Evolutionary conservation across 2,329 filamentous ascomycete species (phyloP).

Genomic region (Ophiostoma angusticollis): DNA sequence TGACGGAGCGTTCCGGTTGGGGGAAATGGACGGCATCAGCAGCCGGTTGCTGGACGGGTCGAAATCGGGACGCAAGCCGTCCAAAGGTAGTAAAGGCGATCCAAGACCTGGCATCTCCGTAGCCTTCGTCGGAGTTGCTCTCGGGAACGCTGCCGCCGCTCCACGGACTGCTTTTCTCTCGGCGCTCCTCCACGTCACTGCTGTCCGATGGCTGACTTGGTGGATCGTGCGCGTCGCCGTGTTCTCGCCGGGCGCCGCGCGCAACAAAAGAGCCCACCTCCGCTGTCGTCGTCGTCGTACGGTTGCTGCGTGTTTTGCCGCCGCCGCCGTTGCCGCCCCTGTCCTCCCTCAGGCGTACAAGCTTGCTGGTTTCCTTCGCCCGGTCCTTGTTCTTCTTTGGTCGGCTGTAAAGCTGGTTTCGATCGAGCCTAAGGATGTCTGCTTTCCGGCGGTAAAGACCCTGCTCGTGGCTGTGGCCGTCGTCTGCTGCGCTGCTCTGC

Average conservation of each 20-base stretch:
- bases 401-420: too few species aligned
- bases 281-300: neutral
- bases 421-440: too few species aligned
- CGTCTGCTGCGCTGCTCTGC: constrained; percentile 4
- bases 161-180: neutral
- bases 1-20: constrained; percentile 12
- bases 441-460: too few species aligned
- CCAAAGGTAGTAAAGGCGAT: constrained; percentile 25
- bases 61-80: constrained; percentile 43
- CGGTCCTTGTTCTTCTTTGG: too few species aligned
- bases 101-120: constrained; percentile 13
- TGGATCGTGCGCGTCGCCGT: constrained; percentile 3
- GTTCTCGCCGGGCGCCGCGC: constrained; percentile 1
- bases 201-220: neutral
- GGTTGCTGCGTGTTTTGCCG: neutral
- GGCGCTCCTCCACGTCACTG: constrained; percentile 3
- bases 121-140: too few species aligned
- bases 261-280: constrained; percentile 1
- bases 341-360: too few species aligned
- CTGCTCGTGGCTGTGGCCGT: constrained; percentile 2
- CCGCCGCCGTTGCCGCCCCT: too few species aligned
- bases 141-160: constrained; percentile 10
- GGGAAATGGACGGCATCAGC: constrained; percentile 2
- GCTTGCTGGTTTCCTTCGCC: neutral
- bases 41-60: constrained; percentile 29